Evolutionary conservation across 495 filamentous ascomycete species (phyloP).

Genomic region (Tuber borchii): DNA sequence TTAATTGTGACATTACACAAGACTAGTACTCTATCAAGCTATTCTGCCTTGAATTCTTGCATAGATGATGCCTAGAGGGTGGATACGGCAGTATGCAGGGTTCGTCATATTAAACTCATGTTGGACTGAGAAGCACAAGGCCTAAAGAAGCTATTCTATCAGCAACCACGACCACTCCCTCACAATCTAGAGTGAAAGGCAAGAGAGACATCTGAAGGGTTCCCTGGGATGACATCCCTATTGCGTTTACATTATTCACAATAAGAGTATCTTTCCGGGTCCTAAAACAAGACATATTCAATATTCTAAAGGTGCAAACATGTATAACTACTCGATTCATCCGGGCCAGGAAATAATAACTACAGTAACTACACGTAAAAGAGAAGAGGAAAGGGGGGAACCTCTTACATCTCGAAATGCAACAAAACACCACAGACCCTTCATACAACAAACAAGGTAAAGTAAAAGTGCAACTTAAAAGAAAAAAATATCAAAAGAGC

Average conservation of each 20-base stretch:
- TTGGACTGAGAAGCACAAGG: background rate
- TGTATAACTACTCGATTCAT: background rate
- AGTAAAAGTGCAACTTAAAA: conserved; percentile 18
- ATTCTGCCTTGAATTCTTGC: background rate
- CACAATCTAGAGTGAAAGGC: background rate
- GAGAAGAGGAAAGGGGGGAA: conserved; percentile 24
- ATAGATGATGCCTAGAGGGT: background rate
- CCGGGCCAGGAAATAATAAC: background rate
- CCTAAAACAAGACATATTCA: background rate
- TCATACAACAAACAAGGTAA: conserved; percentile 42
- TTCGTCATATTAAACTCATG: too few species aligned
- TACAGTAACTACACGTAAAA: conserved; percentile 23
- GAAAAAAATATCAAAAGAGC: conserved; percentile 38
- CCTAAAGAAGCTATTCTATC: background rate
- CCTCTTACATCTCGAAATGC: background rate
- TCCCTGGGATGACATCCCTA: background rate
- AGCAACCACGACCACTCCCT: background rate
- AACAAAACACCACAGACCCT: conserved; percentile 30
- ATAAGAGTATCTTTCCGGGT: background rate
- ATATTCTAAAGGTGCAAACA: background rate
- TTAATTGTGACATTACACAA: background rate
- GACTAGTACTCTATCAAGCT: background rate
- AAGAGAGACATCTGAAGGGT: background rate
- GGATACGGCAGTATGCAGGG: background rate
- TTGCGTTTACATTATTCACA: background rate